Base-by-base conservation (phyloP, 2,329 filamentous ascomycete genomes). In the Escovopsis sp. region DNA sequence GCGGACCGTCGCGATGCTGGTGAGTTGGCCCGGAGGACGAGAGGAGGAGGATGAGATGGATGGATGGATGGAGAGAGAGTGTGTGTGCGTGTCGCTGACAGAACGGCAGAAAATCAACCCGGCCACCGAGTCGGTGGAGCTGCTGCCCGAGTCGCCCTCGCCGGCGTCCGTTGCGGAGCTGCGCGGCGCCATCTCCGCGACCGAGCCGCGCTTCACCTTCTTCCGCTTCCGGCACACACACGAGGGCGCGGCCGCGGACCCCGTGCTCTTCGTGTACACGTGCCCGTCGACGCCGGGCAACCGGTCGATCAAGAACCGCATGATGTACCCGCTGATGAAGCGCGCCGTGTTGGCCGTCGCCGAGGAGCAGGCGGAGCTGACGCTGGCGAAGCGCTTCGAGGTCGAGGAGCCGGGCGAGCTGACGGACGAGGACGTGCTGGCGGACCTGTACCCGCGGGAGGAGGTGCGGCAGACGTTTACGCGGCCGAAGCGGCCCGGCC, bases 261-360 rank as follows among this genome's bases (percentile, higher is more conserved):
- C 79, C 3, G 66, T 89, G 39, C 68, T 89, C 6, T 91, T 91
- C 65, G 77, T 91, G 57, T 89, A 87, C 64, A 89, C 84, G 6
- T 87, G 83, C 59, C 85, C 85, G 1, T 66, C 72, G 7, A 70
- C 80, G 4, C 64, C 73, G 0, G 73, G 67, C 26, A 76, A 71
- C 41, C 84, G 79, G 62, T 67, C 73, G 41, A 83, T 91, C 65
- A 88, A 85, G 65, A 81, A 83, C 62, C 72, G 84, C 49, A 93
- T 93, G 85, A 62, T 91, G 55, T 91, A 91, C 58, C 83, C 85
- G 32, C 65, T 80, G 26, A 80, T 79, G 66, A 80, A 79, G 62
- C 68, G 74, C 10, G 73, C 75, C 23, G 81, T 85, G 3, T 66
- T 87, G 28, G 62, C 67, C n/a, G 59, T 80, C 32, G 84, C 83